Evolutionary conservation across 306 rosid genomes (phyloP).

Genomic region (Lathyrus tuberosus): DNA sequence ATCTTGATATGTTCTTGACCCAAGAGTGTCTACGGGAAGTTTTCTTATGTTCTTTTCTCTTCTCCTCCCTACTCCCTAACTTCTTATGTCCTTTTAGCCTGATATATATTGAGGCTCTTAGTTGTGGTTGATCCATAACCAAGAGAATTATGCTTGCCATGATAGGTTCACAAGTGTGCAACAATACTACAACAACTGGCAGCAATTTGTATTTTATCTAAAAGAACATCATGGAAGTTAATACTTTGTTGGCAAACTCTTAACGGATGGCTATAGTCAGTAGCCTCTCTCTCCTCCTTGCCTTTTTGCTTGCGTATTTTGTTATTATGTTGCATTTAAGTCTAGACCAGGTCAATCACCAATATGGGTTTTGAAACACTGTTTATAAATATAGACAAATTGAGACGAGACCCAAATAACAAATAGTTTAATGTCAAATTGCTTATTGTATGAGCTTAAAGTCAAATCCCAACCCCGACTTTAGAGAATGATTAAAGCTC

Average conservation of each 20-base stretch:
- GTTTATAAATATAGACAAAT: not conserved
- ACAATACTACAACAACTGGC: constrained; percentile 94
- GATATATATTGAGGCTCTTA: too few relatives aligned
- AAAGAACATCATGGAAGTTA: too few relatives aligned
- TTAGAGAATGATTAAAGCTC: not conserved
- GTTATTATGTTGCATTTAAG: constrained; percentile 31
- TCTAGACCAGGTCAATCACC: not conserved
- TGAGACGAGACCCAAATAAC: constrained; percentile 7
- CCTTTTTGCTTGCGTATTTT: constrained; percentile 37
- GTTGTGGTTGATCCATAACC: constrained; percentile 29
- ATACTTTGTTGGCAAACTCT: constrained; percentile 82
- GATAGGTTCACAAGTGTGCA: constrained; percentile 96
- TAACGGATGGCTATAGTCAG: constrained; percentile 82
- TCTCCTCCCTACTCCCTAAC: too few relatives aligned
- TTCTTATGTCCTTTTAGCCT: too few relatives aligned
- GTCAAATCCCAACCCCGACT: not conserved
- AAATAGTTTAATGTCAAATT: not conserved
- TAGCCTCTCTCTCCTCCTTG: constrained; percentile 61
- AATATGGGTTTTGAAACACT: too few relatives aligned
- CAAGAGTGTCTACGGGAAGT: constrained; percentile 13
- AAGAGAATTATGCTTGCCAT: constrained; percentile 26
- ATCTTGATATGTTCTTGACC: constrained; percentile 32
- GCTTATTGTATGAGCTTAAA: not conserved
- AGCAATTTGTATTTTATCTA: constrained; percentile 77
- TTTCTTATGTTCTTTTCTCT: too few relatives aligned